Base-by-base conservation (phyloP, 176 grass and related monocot genomes). In the Oryza longistaminata region DNA sequence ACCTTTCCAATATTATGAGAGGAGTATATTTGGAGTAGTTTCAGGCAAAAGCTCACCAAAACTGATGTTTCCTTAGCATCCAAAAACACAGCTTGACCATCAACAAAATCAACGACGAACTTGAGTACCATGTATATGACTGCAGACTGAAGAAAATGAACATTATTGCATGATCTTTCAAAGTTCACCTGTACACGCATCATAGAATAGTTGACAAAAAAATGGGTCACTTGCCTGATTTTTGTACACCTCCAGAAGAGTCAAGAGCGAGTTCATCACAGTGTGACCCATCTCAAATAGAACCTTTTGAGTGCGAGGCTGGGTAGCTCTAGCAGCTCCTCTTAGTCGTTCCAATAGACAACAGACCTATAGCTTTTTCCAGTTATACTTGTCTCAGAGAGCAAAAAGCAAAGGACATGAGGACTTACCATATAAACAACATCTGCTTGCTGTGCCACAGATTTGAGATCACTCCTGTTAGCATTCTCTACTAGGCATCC, bases 1-100 rank as follows among this genome's bases (percentile, higher is more conserved):
- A 98, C 96, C 91, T 95, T 95, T 73, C 96, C 93, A 87, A 98
- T 95, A 81, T 95, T 98, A 70, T 98, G 89, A 17, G 93, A 93
- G 73, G 96, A 98, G 83, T 98, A 98, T 77, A 95, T 92, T 85
- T 92, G 93, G 58, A 98, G 91, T 73, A 98, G 83, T 52, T 35
- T 89, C 90, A 98, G 80, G 93, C 93, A 98, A 86, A 98, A 98
- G 74, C 24, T 90, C 78, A 95, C 87, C 90, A 98, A 89, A 83
- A 90, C 87, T 73, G 93, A 93, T 79, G 93, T 98, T 87, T 95
- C 96, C 81, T 90, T 95, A 40, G 83, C 91, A 90, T 88, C 92
- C 66, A 98, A 90, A 87, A 95, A 98, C 74, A 93, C 88, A 77
- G 94, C 77, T 98, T 95, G 91, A 64, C 91, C 96, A 68, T 98